Evolutionary conservation across 2,329 filamentous ascomycete species (phyloP).

Genomic region (Orbilia quercus): DNA sequence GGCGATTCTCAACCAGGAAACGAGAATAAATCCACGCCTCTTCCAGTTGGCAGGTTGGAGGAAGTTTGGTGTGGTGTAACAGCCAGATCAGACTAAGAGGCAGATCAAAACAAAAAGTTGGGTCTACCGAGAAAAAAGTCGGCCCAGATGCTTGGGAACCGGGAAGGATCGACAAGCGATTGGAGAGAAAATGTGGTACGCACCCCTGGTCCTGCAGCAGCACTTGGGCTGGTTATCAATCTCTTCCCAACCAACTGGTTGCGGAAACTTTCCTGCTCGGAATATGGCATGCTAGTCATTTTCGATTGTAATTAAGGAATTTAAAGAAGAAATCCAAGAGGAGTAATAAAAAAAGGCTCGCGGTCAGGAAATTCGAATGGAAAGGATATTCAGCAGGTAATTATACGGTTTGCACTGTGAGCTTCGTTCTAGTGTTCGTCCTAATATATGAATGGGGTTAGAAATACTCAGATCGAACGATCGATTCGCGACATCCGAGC

Average conservation of each 20-base stretch:
- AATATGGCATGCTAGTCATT: conserved; percentile 36
- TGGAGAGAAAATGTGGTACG: neutral
- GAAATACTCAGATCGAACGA: too few species aligned
- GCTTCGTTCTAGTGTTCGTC: too few species aligned
- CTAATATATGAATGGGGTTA: too few species aligned
- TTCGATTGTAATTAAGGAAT: neutral
- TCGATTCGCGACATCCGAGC: too few species aligned
- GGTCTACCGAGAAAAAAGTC: neutral
- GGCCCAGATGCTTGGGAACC: conserved; percentile 2
- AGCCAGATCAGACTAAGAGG: too few species aligned
- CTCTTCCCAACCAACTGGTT: conserved; percentile 34
- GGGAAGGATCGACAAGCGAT: neutral
- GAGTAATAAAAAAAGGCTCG: neutral
- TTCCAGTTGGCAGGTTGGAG: too few species aligned
- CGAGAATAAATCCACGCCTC: too few species aligned
- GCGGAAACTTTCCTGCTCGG: conserved; percentile 34
- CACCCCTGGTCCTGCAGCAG: conserved; percentile 24
- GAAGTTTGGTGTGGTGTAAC: too few species aligned
- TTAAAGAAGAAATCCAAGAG: neutral
- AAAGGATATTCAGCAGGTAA: too few species aligned
- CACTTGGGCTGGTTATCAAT: conserved; percentile 7
- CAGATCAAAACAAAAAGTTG: conserved; percentile 9
- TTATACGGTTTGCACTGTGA: too few species aligned
- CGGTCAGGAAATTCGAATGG: too few species aligned
- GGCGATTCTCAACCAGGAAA: too few species aligned